A percentile compares a stretch with the other conserved stretches of the same genome.
These are phyloP conservation scores for Volvox africanus DNA, from an alignment of 139 green algal genomes.

Conservation along the genomic window DNA sequence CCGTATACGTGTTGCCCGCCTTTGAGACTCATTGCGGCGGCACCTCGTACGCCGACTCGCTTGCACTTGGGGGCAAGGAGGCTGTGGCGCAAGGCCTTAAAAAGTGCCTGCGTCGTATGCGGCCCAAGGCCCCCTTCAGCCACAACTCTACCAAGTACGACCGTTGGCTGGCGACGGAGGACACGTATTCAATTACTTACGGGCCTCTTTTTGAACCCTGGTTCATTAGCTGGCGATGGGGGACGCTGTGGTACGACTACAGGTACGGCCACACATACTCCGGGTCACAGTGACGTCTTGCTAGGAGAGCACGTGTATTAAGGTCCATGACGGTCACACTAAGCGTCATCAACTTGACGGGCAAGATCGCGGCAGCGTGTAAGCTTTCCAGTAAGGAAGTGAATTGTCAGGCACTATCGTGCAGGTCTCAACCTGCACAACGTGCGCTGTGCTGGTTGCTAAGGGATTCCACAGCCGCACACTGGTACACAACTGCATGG, in stretches of 20 bases:
- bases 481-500: too few relatives aligned
- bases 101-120: conserved; percentile 37
- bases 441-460: too few relatives aligned
- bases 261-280: neutral
- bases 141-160: conserved; percentile 41
- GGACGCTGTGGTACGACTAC: conserved; percentile 49
- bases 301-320: neutral
- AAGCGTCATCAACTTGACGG: too few relatives aligned
- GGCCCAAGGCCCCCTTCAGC: conserved; percentile 18
- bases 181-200: conserved; percentile 14
- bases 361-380: too few relatives aligned
- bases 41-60: neutral
- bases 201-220: conserved; percentile 20
- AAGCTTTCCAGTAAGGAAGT: too few relatives aligned
- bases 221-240: conserved; percentile 42
- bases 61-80: neutral
- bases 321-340: too few relatives aligned
- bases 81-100: neutral
- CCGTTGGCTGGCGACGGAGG: neutral
- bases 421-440: too few relatives aligned
- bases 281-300: too few relatives aligned
- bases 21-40: conserved; percentile 30
- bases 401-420: too few relatives aligned
- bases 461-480: too few relatives aligned
- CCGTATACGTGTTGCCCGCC: conserved; percentile 37